A percentile compares a stretch with the other conserved stretches of the same genome.
Evolutionary conservation across 2,329 filamentous ascomycete species (phyloP).

Genomic region (Trichoderma aggressivum): DNA sequence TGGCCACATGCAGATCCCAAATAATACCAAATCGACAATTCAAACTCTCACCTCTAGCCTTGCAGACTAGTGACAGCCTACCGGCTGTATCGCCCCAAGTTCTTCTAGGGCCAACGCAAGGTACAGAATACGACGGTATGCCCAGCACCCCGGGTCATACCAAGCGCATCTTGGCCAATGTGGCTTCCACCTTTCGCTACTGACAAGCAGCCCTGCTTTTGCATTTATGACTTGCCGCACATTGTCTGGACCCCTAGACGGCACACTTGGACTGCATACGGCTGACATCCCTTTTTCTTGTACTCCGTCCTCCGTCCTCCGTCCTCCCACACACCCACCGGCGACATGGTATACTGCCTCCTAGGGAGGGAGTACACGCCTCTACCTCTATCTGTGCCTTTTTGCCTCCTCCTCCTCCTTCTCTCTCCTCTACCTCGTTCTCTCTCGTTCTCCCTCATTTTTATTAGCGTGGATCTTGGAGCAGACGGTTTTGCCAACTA

Average conservation of each 20-base stretch:
- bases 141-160: conserved; percentile 16
- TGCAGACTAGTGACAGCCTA: conserved; percentile 24
- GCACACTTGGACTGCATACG: background rate
- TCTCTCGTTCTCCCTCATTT: background rate
- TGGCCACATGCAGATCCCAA: conserved; percentile 25
- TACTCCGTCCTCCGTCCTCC: background rate
- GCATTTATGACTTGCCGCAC: background rate
- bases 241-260: conserved; percentile 8
- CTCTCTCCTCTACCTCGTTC: background rate
- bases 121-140: conserved; percentile 18
- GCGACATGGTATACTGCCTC: background rate
- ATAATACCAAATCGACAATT: conserved; percentile 14
- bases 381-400: conserved; percentile 3
- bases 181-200: background rate
- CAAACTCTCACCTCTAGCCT: conserved; percentile 19
- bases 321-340: conserved; percentile 10
- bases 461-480: conserved; percentile 14
- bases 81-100: conserved; percentile 19
- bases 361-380: background rate
- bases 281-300: conserved; percentile 10
- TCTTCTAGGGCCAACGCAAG: conserved; percentile 17
- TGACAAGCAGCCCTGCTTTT: conserved; percentile 11
- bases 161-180: conserved; percentile 6
- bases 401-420: background rate
- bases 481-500: conserved; percentile 6